Conservation (phyloP, 345 rosid species). For the Euphorbia peplus region DNA sequence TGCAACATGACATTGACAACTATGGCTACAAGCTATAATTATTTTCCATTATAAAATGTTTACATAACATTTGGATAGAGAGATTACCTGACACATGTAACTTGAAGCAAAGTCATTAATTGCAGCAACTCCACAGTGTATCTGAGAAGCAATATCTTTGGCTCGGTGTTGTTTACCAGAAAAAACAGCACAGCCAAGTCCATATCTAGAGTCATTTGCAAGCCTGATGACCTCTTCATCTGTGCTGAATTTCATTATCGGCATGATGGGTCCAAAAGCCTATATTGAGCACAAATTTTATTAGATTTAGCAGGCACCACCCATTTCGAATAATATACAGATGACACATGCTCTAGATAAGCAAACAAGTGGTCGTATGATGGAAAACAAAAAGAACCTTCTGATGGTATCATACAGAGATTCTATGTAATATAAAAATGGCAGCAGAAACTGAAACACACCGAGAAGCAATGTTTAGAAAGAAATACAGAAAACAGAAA, state of each 20-base stretch:
- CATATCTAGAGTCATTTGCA: slow-evolving; percentile 89
- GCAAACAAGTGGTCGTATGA: not conserved
- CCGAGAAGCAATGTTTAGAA: too few relatives aligned
- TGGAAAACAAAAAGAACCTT: not conserved
- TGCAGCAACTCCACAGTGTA: slow-evolving; percentile 87
- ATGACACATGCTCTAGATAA: not conserved
- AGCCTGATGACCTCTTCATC: slow-evolving; percentile 88
- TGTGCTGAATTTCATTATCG: slow-evolving; percentile 85
- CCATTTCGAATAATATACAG: not conserved
- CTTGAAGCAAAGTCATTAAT: slow-evolving; percentile 86
- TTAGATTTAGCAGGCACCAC: slow-evolving; percentile 2
- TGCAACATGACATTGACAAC: too few relatives aligned
- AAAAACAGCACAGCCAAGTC: slow-evolving; percentile 95
- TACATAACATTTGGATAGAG: not conserved
- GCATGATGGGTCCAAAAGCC: slow-evolving; percentile 99
- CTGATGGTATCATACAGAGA: not conserved
- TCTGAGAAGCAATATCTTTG: slow-evolving; percentile 72
- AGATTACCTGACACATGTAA: slow-evolving; percentile 91
- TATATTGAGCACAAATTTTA: slow-evolving; percentile 31
- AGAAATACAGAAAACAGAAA: too few relatives aligned
- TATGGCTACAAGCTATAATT: not conserved
- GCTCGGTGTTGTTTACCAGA: slow-evolving; percentile 80
- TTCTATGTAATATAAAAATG: not conserved
- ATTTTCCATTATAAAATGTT: not conserved
- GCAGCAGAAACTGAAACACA: too few relatives aligned